Evolutionary conservation across 2,329 filamentous ascomycete species (phyloP).

Genomic region (Penicillium sp.): DNA sequence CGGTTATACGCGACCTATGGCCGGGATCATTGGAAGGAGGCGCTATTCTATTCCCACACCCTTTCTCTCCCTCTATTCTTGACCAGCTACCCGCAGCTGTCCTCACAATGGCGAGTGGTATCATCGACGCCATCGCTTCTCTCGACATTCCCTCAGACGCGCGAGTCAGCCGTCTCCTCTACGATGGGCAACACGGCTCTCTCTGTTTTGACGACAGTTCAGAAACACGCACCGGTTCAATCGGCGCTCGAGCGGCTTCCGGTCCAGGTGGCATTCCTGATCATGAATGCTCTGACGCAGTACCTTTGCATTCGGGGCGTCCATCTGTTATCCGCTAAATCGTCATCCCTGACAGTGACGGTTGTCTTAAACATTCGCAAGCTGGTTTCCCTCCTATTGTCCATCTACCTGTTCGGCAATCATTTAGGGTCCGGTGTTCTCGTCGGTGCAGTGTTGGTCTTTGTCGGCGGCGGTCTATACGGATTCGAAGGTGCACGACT

Average conservation of each 20-base stretch:
- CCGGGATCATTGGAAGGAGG: conserved; percentile 81
- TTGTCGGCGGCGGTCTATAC: conserved; percentile 85
- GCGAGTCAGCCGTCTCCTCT: neutral
- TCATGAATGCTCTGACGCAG: conserved; percentile 70
- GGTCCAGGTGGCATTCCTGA: conserved; percentile 37
- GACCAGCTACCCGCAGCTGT: conserved; percentile 34
- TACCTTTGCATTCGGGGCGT: conserved; percentile 94
- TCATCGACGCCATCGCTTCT: conserved; percentile 33
- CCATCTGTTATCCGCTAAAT: conserved; percentile 83
- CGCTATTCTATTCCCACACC: conserved; percentile 82
- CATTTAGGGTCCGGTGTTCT: conserved; percentile 69
- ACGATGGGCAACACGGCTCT: conserved; percentile 5
- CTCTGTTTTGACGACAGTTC: conserved; percentile 12
- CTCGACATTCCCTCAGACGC: conserved; percentile 5
- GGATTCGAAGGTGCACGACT: conserved; percentile 60
- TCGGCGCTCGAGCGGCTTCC: conserved; percentile 29
- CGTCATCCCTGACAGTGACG: conserved; percentile 88
- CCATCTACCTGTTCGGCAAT: conserved; percentile 94
- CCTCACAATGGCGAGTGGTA: conserved; percentile 35
- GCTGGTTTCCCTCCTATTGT: conserved; percentile 81
- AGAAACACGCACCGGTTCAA: conserved; percentile 19
- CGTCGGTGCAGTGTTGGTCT: conserved; percentile 77
- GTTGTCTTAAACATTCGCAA: conserved; percentile 96
- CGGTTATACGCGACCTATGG: conserved; percentile 81
- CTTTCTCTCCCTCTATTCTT: conserved; percentile 46